Conservation (phyloP, 352 stramenopile genomes). For the Peronosclerospora sorghi region DNA sequence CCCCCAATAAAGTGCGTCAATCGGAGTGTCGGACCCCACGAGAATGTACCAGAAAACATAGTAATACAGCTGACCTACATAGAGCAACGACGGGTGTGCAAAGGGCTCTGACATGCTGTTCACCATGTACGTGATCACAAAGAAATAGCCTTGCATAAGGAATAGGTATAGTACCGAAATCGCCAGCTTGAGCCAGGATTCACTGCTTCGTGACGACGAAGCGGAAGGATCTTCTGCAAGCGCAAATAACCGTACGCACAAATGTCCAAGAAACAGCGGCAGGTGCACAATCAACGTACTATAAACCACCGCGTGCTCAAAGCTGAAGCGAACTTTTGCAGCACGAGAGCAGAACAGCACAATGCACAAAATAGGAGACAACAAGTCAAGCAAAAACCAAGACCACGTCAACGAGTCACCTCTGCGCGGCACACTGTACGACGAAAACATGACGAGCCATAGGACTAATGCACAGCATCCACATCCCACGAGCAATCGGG, state of each 20-base stretch:
- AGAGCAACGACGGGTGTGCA: constrained; percentile 70
- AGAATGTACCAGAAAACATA: constrained; percentile 85
- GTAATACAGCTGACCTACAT: constrained; percentile 78
- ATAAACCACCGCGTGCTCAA: constrained; percentile 67
- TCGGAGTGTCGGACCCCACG: constrained; percentile 66
- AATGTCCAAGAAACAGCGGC: constrained; percentile 68
- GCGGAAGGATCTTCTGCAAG: constrained; percentile 33
- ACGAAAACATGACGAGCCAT: constrained; percentile 65
- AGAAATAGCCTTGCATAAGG: constrained; percentile 80
- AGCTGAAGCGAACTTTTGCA: constrained; percentile 26
- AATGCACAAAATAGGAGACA: constrained; percentile 50
- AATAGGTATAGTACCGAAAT: constrained; percentile 69
- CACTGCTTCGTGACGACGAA: constrained; percentile 14
- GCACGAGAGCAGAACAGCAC: constrained; percentile 41
- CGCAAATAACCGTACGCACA: constrained; percentile 67
- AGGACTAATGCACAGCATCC: constrained; percentile 25
- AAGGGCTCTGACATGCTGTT: constrained; percentile 78
- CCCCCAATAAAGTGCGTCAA: constrained; percentile 71
- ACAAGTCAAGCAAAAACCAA: constrained; percentile 56
- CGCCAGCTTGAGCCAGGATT: constrained; percentile 64
- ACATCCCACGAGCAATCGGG: constrained; percentile 35
- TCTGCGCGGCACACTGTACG: constrained; percentile 35
- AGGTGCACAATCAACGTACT: constrained; percentile 67
- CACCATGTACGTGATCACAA: constrained; percentile 69
- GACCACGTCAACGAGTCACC: constrained; percentile 17